Base-by-base conservation (phyloP, 2,329 filamentous ascomycete species). In the Colletotrichum liriopes region DNA sequence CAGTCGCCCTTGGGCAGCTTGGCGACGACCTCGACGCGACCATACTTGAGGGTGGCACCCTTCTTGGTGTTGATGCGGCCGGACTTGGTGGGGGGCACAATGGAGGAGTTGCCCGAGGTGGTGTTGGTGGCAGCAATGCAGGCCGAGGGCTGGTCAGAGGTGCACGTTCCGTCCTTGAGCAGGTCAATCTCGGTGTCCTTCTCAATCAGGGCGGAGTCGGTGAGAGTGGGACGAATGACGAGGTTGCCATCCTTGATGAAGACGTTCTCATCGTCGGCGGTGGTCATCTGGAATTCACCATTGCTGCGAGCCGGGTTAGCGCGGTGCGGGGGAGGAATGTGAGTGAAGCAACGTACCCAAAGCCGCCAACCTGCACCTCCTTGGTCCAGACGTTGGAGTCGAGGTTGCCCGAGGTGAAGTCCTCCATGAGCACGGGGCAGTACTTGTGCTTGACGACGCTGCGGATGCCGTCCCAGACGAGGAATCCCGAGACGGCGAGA, bases 221-320 rank as follows among this genome's bases (percentile, higher is more conserved):
- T 93, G 2, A 95, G 86, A 0, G 93, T 96, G 6, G 94, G 93
- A 82, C 91, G 92, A 85, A 97, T 94, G 78, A 92, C 80, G 3
- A 97, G 89, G 71, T 89, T 84, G 51, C 93, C 92, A 77, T 93
- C 85, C 73, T 93, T 79, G 54, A 96, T 81, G 79, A 89, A 96
- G 67, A 94, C 90, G 76, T 97, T 97, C 78, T 94, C 91, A 54
- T 93, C 89, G 3, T 84, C 87, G 64, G 84, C 83, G 5, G 94
- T 97, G 0, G 94, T 95, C 83, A 91, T 84, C 76, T 95, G 91
- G 79, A 97, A 97, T 79, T 96, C 90, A 60, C 93, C 93, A 75
- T 96, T 96, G 68, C 94, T 92, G 67, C 8, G 60, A 45, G 76
- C 41, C 29, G 3, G 18, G 43, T 69, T 49, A 59, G 58, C 20